These are phyloP conservation scores for Ustilago xerochloae DNA, from an alignment of 1,284 basidiomycete genomes.

Conservation along the genomic window DNA sequence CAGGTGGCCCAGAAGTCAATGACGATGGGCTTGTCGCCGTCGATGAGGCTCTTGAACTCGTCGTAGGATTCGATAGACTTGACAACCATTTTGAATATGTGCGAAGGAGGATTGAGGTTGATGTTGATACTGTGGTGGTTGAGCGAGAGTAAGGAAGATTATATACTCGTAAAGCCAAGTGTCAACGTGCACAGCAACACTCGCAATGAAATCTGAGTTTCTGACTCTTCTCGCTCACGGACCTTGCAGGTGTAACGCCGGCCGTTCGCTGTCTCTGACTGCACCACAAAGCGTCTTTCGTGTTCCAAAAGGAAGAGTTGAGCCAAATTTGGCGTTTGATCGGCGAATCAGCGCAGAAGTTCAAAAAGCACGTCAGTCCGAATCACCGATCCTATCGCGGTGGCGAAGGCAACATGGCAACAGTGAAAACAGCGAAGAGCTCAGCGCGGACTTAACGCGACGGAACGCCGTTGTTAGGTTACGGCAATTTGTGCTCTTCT, in stretches of 20 bases:
- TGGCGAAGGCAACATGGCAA: too few species aligned
- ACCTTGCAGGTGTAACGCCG: background rate
- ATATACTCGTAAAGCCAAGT: constrained; percentile 9
- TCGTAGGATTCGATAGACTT: constrained; percentile 72
- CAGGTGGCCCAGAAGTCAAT: constrained; percentile 68
- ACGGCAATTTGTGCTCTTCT: background rate
- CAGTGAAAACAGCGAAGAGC: background rate
- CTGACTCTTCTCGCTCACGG: background rate
- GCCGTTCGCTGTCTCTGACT: background rate
- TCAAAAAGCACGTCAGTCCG: constrained; percentile 19
- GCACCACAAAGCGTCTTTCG: background rate
- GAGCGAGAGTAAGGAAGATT: background rate
- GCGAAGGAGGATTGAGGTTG: background rate
- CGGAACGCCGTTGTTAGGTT: background rate
- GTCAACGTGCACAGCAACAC: background rate
- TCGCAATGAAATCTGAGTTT: background rate
- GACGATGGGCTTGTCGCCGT: constrained; percentile 70
- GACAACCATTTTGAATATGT: constrained; percentile 67
- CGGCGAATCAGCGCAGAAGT: constrained; percentile 1
- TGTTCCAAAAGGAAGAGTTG: constrained; percentile 1
- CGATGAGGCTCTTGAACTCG: constrained; percentile 75
- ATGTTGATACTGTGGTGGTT: too few species aligned
- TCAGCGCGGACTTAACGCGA: constrained; percentile 12
- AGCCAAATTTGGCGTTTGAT: constrained; percentile 5
- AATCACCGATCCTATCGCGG: background rate